Evolutionary conservation across 441 rosid species (phyloP).

Genomic region (Brassica balearica): DNA sequence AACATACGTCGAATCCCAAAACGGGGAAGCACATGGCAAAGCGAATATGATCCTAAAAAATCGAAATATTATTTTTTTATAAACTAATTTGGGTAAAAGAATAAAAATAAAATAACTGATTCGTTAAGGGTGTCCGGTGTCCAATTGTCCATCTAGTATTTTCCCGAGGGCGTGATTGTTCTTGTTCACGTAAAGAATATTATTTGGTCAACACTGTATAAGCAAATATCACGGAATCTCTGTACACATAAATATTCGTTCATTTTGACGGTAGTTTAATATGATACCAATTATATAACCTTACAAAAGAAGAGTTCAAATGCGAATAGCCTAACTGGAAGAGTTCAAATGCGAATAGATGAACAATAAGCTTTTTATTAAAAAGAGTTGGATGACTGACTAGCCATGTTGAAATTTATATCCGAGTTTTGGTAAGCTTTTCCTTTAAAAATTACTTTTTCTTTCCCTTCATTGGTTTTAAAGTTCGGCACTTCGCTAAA

Average conservation of each 20-base stretch:
- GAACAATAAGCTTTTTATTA: conserved; percentile 5
- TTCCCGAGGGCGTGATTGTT: conserved; percentile 26
- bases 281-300: background rate
- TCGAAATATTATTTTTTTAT: conserved; percentile 11
- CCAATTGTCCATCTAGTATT: conserved; percentile 15
- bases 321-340: background rate
- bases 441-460: background rate
- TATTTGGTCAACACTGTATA: conserved; percentile 16
- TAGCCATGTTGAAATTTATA: background rate
- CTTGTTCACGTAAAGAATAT: conserved; percentile 14
- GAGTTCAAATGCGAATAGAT: conserved; percentile 12
- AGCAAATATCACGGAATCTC: conserved; percentile 25
- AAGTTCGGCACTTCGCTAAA: conserved; percentile 13
- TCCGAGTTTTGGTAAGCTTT: conserved; percentile 6
- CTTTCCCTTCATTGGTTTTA: background rate
- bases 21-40: conserved; percentile 37
- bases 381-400: conserved; percentile 4
- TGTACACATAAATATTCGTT: background rate
- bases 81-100: background rate
- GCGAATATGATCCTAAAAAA: conserved; percentile 40
- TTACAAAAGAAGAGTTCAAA: conserved; percentile 4
- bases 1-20: conserved; percentile 41
- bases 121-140: conserved; percentile 18
- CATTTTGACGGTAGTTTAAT: conserved; percentile 21
- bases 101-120: background rate